These are phyloP conservation scores for Tricharina praecox DNA, from an alignment of 495 filamentous ascomycete genomes.

Conservation along the genomic window DNA sequence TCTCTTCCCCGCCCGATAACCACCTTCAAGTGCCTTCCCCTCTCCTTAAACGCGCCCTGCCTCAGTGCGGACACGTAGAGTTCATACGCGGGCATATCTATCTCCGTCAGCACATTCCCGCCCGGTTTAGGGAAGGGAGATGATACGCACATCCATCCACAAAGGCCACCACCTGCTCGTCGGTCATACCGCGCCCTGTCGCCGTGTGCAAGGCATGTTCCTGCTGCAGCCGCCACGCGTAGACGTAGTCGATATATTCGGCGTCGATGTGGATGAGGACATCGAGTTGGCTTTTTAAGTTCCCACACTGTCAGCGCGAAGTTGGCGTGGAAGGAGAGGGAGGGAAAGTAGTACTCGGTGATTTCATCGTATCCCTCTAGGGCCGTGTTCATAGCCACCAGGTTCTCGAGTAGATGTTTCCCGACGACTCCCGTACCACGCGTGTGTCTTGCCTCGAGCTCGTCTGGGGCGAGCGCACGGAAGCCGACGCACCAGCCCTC, in stretches of 20 bases:
- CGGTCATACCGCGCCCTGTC: constrained; percentile 62
- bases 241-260: constrained; percentile 57
- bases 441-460: constrained; percentile 25
- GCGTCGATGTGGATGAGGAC: constrained; percentile 84
- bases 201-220: constrained; percentile 48
- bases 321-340: no score
- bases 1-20: constrained; percentile 51
- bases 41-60: constrained; percentile 40
- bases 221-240: constrained; percentile 74
- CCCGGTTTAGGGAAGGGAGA: not conserved
- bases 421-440: constrained; percentile 6
- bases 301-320: no score
- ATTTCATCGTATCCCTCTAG: constrained; percentile 54
- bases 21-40: constrained; percentile 50
- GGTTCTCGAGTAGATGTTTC: constrained; percentile 45
- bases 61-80: constrained; percentile 55
- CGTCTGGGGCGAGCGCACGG: constrained; percentile 39
- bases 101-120: not conserved
- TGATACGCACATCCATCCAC: constrained; percentile 46
- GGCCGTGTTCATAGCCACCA: constrained; percentile 54
- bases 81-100: constrained; percentile 42
- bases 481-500: constrained; percentile 94
- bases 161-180: constrained; percentile 47
- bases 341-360: constrained; percentile 38
- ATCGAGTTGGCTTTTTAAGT: constrained; percentile 45